Percentiles rank a stretch among this genome's conserved stretches.
These are phyloP conservation scores for Adansonia gregorii DNA, from an alignment of 441 rosid species.

Conservation along the genomic window DNA sequence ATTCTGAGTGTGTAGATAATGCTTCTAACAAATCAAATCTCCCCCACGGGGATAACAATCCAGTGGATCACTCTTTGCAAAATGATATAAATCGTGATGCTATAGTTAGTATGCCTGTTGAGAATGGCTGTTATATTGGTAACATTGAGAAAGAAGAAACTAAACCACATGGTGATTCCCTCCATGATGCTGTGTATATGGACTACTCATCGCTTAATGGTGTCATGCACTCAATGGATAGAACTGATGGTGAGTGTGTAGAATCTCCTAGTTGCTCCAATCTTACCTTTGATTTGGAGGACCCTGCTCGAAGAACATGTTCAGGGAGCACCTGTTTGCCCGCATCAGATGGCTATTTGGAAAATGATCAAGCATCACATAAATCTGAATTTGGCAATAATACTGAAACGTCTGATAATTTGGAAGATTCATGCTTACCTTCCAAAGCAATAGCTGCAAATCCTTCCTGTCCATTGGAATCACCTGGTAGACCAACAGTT, in stretches of 20 bases:
- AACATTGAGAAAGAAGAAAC: constrained; percentile 38
- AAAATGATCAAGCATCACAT: constrained; percentile 34
- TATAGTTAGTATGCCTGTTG: constrained; percentile 34
- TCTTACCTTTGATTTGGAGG: constrained; percentile 46
- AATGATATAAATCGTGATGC: constrained; percentile 37
- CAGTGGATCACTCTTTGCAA: constrained; percentile 38
- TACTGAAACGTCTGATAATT: constrained; percentile 33
- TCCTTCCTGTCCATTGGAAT: constrained; percentile 41
- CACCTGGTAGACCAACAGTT: constrained; percentile 38
- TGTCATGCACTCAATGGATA: constrained; percentile 30
- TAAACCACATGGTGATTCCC: constrained; percentile 36
- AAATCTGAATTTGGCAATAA: constrained; percentile 38
- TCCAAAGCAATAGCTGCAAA: constrained; percentile 32
- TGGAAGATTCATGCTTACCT: constrained; percentile 29
- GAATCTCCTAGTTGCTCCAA: constrained; percentile 54
- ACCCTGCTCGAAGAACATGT: constrained; percentile 33
- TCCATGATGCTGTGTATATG: constrained; percentile 30
- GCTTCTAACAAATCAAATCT: constrained; percentile 39
- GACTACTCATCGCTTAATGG: constrained; percentile 32
- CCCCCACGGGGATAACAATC: constrained; percentile 34
- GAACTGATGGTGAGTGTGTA: constrained; percentile 40
- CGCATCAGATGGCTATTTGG: constrained; percentile 32
- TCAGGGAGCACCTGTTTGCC: constrained; percentile 20
- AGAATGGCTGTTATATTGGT: constrained; percentile 37
- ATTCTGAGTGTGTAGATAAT: constrained; percentile 43